phyloP scores from a whole-genome alignment of 2,329 filamentous ascomycete genomes.

The Stagonosporopsis cucurbitacearum region DNA sequence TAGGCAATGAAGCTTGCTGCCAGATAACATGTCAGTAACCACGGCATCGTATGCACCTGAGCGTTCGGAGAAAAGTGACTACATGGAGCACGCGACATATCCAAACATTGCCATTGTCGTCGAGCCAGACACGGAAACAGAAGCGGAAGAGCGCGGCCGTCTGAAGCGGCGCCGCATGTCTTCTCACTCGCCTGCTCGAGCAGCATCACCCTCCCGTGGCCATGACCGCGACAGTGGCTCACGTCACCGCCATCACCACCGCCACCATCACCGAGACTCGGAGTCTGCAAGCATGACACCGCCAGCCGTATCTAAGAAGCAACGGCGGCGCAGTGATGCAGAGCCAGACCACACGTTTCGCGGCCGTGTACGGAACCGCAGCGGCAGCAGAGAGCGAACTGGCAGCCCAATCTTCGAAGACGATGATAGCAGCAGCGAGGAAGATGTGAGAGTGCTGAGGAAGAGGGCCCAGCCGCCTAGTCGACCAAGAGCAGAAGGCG shows the following conservation, averaged over 20 bases:
- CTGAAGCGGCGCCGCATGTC: slow-evolving; percentile 41
- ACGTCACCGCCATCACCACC: slow-evolving; percentile 41
- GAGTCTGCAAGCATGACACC: slow-evolving; percentile 37
- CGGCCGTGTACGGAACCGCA: slow-evolving; percentile 39
- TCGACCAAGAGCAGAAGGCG: slow-evolving; percentile 33
- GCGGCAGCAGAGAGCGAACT: slow-evolving; percentile 27
- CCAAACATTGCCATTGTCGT: background rate
- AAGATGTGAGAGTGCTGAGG: slow-evolving; percentile 37
- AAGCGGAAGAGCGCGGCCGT: slow-evolving; percentile 40
- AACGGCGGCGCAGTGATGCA: slow-evolving; percentile 43
- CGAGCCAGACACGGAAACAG: slow-evolving; percentile 37
- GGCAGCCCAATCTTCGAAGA: slow-evolving; percentile 34
- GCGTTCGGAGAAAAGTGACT: background rate
- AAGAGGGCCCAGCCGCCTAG: slow-evolving; percentile 47
- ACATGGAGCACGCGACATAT: slow-evolving; percentile 1
- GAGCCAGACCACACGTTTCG: slow-evolving; percentile 46
- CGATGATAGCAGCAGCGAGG: slow-evolving; percentile 27
- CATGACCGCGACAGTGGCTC: slow-evolving; percentile 43
- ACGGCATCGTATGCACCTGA: slow-evolving; percentile 4
- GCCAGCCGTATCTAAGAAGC: slow-evolving; percentile 28
- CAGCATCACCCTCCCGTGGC: slow-evolving; percentile 42
- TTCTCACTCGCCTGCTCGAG: slow-evolving; percentile 39
- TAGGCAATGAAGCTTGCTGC: slow-evolving; percentile 5
- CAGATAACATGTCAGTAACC: slow-evolving; percentile 9
- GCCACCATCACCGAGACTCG: slow-evolving; percentile 39